These are phyloP conservation scores for Cercophora sp. DNA, from an alignment of 495 filamentous ascomycete species.

Conservation along the genomic window DNA sequence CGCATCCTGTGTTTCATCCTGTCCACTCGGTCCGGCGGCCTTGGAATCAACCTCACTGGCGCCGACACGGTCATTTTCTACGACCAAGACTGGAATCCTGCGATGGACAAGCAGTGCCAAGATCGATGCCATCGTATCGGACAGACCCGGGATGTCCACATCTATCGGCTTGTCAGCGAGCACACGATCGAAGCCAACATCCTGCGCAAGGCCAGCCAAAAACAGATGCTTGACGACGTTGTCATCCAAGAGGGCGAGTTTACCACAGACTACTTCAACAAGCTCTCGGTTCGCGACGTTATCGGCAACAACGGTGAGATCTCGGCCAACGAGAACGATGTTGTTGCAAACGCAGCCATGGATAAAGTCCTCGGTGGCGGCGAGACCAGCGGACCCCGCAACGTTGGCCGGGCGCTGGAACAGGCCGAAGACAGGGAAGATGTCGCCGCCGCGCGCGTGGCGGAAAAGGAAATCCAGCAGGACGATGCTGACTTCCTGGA, in stretches of 20 bases:
- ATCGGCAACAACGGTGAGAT: slow-evolving; percentile 57
- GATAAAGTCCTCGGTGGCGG: slow-evolving; percentile 72
- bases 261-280: slow-evolving; percentile 95
- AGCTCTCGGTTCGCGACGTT: slow-evolving; percentile 66
- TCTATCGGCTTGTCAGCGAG: slow-evolving; percentile 95
- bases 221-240: slow-evolving; percentile 94
- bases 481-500: slow-evolving; percentile 94
- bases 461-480: slow-evolving; percentile 82
- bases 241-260: slow-evolving; percentile 99
- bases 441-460: slow-evolving; percentile 76
- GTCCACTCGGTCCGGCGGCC: slow-evolving; percentile 86
- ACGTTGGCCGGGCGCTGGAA: slow-evolving; percentile 64
- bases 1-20: slow-evolving; percentile 94
- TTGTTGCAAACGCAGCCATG: slow-evolving; percentile 74
- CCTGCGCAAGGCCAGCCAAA: slow-evolving; percentile 91
- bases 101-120: slow-evolving; percentile 99
- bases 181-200: slow-evolving; percentile 99
- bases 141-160: slow-evolving; percentile 96
- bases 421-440: slow-evolving; percentile 93
- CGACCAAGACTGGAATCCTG: slow-evolving; percentile 98
- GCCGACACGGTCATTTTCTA: slow-evolving; percentile 99
- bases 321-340: slow-evolving; percentile 54
- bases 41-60: slow-evolving; percentile 95
- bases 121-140: slow-evolving; percentile 97
- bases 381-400: slow-evolving; percentile 41